phyloP scores from a whole-genome alignment of 139 green algal species.

The Coelastrella sp. region DNA sequence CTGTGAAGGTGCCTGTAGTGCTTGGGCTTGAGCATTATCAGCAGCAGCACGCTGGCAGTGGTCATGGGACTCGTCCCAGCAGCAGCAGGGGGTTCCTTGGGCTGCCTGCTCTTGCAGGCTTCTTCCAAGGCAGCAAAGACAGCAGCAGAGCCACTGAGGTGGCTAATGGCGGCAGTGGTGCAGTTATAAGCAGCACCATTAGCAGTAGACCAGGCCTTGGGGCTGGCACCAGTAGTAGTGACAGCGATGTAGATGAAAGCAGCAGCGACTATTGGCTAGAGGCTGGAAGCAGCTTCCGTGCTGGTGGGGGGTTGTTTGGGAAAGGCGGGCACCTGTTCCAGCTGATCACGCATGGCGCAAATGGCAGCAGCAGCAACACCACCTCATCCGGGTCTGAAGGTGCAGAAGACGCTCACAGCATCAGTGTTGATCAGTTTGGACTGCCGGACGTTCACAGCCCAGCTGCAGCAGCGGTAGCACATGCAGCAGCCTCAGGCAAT shows the following conservation, averaged over 20 bases:
- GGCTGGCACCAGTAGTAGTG: background rate
- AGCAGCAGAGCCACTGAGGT: constrained; percentile 21
- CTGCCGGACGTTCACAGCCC: constrained; percentile 14
- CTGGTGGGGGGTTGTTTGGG: constrained; percentile 1
- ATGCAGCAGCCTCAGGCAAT: constrained; percentile 50
- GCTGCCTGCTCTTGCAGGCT: background rate
- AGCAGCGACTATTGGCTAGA: constrained; percentile 8
- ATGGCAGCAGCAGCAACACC: constrained; percentile 14
- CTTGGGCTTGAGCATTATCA: constrained; percentile 33
- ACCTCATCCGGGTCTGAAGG: background rate
- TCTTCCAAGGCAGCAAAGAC: background rate
- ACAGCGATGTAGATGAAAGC: background rate
- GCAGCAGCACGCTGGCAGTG: constrained; percentile 1
- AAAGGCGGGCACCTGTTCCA: constrained; percentile 12
- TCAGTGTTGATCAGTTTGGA: background rate
- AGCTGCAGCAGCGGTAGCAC: constrained; percentile 55
- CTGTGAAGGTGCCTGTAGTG: constrained; percentile 50
- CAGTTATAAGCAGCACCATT: background rate
- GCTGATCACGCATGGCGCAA: background rate
- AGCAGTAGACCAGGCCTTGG: constrained; percentile 43
- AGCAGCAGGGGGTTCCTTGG: background rate
- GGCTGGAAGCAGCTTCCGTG: background rate
- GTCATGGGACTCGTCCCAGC: background rate
- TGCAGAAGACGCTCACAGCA: background rate
- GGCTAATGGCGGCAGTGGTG: background rate